Evolutionary conservation across 352 stramenopile species (phyloP).

Genomic region (Globisporangium perplexum): DNA sequence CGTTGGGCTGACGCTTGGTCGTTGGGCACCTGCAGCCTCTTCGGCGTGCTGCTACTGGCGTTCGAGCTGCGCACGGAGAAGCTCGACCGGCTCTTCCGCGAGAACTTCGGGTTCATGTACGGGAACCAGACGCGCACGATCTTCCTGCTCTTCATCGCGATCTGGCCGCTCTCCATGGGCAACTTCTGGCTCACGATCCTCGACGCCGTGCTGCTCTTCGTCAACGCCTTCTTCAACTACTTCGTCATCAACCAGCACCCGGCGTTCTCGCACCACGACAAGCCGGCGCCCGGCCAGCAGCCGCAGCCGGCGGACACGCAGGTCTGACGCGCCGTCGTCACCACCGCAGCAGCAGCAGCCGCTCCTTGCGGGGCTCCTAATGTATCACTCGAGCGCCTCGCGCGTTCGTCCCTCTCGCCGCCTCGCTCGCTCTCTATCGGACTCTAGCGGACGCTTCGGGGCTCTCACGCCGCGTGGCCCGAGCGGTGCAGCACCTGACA

Average conservation of each 20-base stretch:
- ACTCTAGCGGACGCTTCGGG: too few species aligned
- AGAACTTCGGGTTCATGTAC: slow-evolving; percentile 90
- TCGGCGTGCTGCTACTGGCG: slow-evolving; percentile 65
- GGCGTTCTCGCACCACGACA: slow-evolving; percentile 39
- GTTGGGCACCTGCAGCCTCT: slow-evolving; percentile 69
- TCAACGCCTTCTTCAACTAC: slow-evolving; percentile 91
- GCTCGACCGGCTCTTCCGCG: slow-evolving; percentile 68
- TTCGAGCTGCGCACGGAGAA: slow-evolving; percentile 85
- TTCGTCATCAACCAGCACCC: slow-evolving; percentile 84
- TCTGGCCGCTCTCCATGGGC: slow-evolving; percentile 87
- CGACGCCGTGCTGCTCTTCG: slow-evolving; percentile 81
- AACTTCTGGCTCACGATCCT: slow-evolving; percentile 88
- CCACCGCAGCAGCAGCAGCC: not conserved
- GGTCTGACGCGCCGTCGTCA: not conserved
- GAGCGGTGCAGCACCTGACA: slow-evolving; percentile 79
- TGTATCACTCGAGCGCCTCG: not conserved
- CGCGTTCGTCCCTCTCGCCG: too few species aligned
- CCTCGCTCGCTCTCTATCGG: too few species aligned
- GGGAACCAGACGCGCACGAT: slow-evolving; percentile 85
- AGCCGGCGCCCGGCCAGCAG: not conserved
- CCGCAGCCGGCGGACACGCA: slow-evolving; percentile 5
- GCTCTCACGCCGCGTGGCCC: slow-evolving; percentile 26
- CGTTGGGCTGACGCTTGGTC: too few species aligned
- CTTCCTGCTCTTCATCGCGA: slow-evolving; percentile 87
- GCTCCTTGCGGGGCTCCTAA: not conserved